Percentiles rank a stretch among this genome's conserved stretches.
phyloP scores from a whole-genome alignment of 1,284 basidiomycete species.

The Ustilago loliicola region DNA sequence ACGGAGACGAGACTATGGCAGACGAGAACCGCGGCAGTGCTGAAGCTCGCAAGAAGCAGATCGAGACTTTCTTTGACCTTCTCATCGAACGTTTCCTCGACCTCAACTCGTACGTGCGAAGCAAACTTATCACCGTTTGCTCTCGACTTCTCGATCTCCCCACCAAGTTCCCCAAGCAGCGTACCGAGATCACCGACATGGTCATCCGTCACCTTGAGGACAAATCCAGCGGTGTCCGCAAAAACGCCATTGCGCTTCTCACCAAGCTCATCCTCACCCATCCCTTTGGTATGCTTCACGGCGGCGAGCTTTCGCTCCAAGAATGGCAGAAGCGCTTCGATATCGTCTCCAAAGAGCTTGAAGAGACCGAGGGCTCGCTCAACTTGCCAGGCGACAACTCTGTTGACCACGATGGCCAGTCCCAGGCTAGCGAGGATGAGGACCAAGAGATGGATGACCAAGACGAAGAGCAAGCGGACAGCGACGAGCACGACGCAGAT shows the following conservation, averaged over 20 bases:
- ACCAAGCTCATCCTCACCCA: constrained; percentile 86
- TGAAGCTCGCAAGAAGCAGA: constrained; percentile 81
- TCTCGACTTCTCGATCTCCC: constrained; percentile 79
- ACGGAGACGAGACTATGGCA: constrained; percentile 25
- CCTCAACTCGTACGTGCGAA: constrained; percentile 88
- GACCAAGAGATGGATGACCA: constrained; percentile 70
- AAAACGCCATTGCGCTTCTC: constrained; percentile 84
- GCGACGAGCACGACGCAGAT: constrained; percentile 25
- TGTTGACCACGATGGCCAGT: constrained; percentile 68
- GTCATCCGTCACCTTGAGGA: constrained; percentile 88
- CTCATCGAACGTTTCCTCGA: constrained; percentile 90
- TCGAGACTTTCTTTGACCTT: constrained; percentile 84
- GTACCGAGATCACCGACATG: constrained; percentile 81
- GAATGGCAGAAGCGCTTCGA: constrained; percentile 81
- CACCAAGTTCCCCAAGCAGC: constrained; percentile 87
- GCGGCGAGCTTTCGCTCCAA: constrained; percentile 81
- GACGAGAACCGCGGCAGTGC: constrained; percentile 57
- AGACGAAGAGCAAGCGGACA: constrained; percentile 30
- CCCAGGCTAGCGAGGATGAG: constrained; percentile 66
- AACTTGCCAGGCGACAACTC: constrained; percentile 60
- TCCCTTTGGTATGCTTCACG: constrained; percentile 87
- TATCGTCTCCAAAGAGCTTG: constrained; percentile 75
- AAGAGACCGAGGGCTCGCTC: constrained; percentile 66
- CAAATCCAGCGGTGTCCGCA: constrained; percentile 88
- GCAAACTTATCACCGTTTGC: constrained; percentile 85